Base-by-base conservation (phyloP, 1,139 yeast genomes). In the Candida tetrigidarum region DNA sequence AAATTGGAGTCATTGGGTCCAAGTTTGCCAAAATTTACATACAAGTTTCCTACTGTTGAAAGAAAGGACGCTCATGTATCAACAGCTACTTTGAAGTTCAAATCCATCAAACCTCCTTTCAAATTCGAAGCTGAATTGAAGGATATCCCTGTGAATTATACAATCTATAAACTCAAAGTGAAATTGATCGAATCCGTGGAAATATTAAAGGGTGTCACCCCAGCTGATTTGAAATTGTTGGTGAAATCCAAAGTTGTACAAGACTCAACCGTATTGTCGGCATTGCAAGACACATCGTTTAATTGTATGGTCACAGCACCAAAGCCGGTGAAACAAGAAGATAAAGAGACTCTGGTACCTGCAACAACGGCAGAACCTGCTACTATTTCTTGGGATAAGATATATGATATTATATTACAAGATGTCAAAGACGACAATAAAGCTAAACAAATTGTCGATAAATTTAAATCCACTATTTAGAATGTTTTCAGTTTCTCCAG, bases 51-150 rank as follows among this genome's bases (percentile, higher is more conserved):
- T 4, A 44, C 48, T 9, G 37, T 49, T 10, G 39, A 28, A 18
- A 37, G 48, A 12, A 33, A 23, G 2, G 38, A 20, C 5, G 14
- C 30, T 3, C 12, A 33, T 5, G 46, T 34, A 2, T 40, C 47
- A 5, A 43, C 44, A n/a, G 37, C 52, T 10, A 48, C 57, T 14
- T 51, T 73, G 19, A 55, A 60, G 2, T 63, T 74, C 55, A 73
- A 73, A 55, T 71, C 78, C 20, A 72, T 74, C 43, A 71, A 69
- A 47, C 78, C 79, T 0, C 80, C 80, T 1, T 68, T 54, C 58
- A 72, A 69, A 54, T 73, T 74, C 53, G 56, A 58, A 20, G 50
- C 62, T 3, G 64, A 52, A 37, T 54, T 73, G 47, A 47, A 47
- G 2, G 51, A 48, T 34, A 59, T 70, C 5, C 49, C 66, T 0